Percentiles rank a stretch among this genome's conserved stretches.
phyloP scores from a whole-genome alignment of 164 flowering plant genomes.

The Echeveria elegans region DNA sequence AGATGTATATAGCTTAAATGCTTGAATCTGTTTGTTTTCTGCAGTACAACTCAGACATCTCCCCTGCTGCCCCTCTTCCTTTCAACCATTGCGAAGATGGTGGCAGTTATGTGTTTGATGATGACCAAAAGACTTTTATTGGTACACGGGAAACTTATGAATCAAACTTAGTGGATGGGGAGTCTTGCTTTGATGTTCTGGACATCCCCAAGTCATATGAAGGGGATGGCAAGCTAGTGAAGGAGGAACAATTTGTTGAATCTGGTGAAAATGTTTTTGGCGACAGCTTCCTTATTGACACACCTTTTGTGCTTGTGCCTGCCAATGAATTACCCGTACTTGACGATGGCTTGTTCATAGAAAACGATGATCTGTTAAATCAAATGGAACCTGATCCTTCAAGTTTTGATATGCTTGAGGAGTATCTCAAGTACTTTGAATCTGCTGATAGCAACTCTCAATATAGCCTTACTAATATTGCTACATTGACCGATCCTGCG shows the following conservation, averaged over 20 bases:
- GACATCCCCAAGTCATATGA: slow-evolving; percentile 16
- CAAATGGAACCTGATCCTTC: slow-evolving; percentile 6
- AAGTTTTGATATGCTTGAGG: slow-evolving; percentile 6
- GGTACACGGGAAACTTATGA: slow-evolving; percentile 11
- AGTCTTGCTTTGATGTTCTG: slow-evolving; percentile 13
- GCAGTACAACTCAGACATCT: slow-evolving; percentile 13
- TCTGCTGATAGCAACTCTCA: neutral
- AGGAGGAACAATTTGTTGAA: slow-evolving; percentile 24
- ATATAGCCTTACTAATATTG: neutral
- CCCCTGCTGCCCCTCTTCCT: slow-evolving; percentile 20
- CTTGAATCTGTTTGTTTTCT: slow-evolving; percentile 12
- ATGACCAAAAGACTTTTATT: slow-evolving; percentile 22
- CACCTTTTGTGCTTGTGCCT: neutral
- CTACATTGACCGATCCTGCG: neutral
- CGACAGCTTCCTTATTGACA: neutral
- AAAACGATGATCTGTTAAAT: slow-evolving; percentile 1
- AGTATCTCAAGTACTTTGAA: slow-evolving; percentile 2
- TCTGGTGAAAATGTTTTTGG: neutral
- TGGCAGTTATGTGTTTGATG: slow-evolving; percentile 18
- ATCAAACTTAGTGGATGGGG: slow-evolving; percentile 12
- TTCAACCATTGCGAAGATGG: slow-evolving; percentile 21
- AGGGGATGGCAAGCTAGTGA: slow-evolving; percentile 16
- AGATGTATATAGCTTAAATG: slow-evolving; percentile 14
- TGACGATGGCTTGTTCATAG: slow-evolving; percentile 3
- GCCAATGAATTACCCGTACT: neutral